phyloP scores from a whole-genome alignment of 1,284 basidiomycete species.

The Omphalotus olearius region DNA sequence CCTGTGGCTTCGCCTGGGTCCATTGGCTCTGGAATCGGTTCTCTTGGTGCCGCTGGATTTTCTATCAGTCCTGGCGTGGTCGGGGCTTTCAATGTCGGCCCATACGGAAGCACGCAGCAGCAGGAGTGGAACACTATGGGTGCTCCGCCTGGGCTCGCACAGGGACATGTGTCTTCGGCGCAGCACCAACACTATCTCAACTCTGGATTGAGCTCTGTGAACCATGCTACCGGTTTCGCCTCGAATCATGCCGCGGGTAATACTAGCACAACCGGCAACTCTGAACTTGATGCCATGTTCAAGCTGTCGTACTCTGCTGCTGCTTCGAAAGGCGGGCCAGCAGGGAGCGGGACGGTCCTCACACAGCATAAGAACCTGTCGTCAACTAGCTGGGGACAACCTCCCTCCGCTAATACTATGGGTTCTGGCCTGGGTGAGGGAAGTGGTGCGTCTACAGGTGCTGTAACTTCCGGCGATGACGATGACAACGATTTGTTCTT shows the following conservation, averaged over 20 bases:
- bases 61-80: conserved; percentile 19
- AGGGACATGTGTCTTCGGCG: background rate
- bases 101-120: conserved; percentile 3
- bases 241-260: background rate
- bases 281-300: conserved; percentile 41
- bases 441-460: background rate
- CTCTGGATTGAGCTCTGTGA: background rate
- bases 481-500: background rate
- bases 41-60: conserved; percentile 16
- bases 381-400: too few relatives aligned
- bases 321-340: conserved; percentile 18
- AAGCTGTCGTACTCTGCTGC: conserved; percentile 44
- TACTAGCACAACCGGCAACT: background rate
- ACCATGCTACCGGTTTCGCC: background rate
- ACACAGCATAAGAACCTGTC: background rate
- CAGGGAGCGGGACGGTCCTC: background rate
- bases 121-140: background rate
- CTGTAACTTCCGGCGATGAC: background rate
- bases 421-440: background rate
- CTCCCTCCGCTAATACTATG: background rate
- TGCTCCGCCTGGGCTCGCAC: background rate
- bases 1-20: conserved; percentile 40
- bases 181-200: background rate
- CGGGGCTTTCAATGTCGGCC: conserved; percentile 15
- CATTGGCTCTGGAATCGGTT: conserved; percentile 37